Percentiles rank a stretch among this genome's conserved stretches.
phyloP scores from a whole-genome alignment of 805 yeast genomes.

The Kodamaea neixiangensis region DNA sequence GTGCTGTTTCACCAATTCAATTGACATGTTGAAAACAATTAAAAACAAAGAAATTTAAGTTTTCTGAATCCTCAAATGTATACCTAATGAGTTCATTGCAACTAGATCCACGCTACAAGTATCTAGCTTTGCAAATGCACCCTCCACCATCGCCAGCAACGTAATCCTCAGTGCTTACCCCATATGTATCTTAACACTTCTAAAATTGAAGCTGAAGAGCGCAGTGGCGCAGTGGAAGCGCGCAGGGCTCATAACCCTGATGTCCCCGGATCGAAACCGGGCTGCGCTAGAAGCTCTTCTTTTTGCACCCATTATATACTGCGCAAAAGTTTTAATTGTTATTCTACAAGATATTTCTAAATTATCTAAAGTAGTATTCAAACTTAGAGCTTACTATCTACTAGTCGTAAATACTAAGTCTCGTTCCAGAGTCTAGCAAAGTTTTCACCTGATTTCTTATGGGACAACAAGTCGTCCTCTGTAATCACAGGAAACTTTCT shows the following conservation, averaged over 20 bases:
- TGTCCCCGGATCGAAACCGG: slow-evolving; percentile 93
- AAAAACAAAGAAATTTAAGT: too few species aligned
- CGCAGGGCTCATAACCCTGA: slow-evolving; percentile 99
- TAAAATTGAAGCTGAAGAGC: slow-evolving; percentile 41
- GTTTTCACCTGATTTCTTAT: slow-evolving; percentile 17
- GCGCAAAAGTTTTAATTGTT: too few species aligned
- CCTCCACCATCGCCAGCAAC: too few species aligned
- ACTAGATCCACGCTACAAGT: too few species aligned
- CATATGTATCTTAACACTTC: neutral
- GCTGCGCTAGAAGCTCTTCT: slow-evolving; percentile 19
- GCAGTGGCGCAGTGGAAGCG: slow-evolving; percentile 99
- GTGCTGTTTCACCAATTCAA: too few species aligned
- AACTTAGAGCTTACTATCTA: too few species aligned
- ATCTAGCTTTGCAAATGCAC: too few species aligned
- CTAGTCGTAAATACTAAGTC: slow-evolving; percentile 11
- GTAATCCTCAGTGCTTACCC: too few species aligned
- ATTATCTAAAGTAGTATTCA: neutral
- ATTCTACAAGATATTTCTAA: too few species aligned
- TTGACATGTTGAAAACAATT: too few species aligned
- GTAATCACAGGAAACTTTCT: slow-evolving; percentile 25
- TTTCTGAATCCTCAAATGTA: too few species aligned
- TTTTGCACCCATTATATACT: slow-evolving; percentile 4
- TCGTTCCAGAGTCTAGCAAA: slow-evolving; percentile 26
- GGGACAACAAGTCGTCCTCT: slow-evolving; percentile 17
- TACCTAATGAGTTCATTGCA: too few species aligned